A percentile compares a stretch with the other conserved stretches of the same genome.
Evolutionary conservation across 306 rosid species (phyloP).

Genomic region (Prunus davidiana): DNA sequence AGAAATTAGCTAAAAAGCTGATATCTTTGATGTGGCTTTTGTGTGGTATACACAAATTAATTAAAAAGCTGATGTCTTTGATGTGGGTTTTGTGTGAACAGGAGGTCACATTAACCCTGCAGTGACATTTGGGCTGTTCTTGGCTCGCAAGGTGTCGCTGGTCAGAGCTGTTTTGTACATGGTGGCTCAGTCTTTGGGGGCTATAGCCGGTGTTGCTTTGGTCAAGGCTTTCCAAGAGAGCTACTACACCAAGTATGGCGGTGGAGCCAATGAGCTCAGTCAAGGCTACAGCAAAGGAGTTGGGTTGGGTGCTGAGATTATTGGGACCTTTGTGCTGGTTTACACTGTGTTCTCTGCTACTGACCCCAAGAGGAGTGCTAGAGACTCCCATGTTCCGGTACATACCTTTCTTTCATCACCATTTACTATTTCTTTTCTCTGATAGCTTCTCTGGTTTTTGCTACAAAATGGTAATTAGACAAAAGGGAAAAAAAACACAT

Average conservation of each 20-base stretch:
- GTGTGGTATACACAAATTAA: background rate
- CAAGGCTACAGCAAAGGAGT: conserved; percentile 54
- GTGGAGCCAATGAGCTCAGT: conserved; percentile 63
- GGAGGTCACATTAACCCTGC: conserved; percentile 99
- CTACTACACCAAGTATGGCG: conserved; percentile 47
- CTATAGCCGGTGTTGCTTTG: conserved; percentile 80
- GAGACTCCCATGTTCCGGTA: conserved; percentile 96
- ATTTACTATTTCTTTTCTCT: background rate
- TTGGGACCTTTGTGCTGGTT: conserved; percentile 84
- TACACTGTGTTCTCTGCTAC: conserved; percentile 96
- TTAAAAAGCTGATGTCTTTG: background rate
- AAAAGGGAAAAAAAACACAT: background rate
- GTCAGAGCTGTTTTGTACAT: conserved; percentile 77
- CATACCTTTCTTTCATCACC: background rate
- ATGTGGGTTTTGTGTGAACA: conserved; percentile 7
- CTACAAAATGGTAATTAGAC: background rate
- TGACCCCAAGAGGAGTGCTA: conserved; percentile 86
- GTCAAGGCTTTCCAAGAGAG: conserved; percentile 78
- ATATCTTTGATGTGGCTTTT: background rate
- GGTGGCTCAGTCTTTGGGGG: conserved; percentile 88
- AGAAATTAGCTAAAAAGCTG: background rate
- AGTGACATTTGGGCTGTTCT: conserved; percentile 82
- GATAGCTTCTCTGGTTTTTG: background rate
- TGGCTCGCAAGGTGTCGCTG: conserved; percentile 94
- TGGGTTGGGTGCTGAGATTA: conserved; percentile 81